A percentile compares a stretch with the other conserved stretches of the same genome.
Conservation (phyloP, 805 yeast genomes). For the Ogataea angusta region DNA sequence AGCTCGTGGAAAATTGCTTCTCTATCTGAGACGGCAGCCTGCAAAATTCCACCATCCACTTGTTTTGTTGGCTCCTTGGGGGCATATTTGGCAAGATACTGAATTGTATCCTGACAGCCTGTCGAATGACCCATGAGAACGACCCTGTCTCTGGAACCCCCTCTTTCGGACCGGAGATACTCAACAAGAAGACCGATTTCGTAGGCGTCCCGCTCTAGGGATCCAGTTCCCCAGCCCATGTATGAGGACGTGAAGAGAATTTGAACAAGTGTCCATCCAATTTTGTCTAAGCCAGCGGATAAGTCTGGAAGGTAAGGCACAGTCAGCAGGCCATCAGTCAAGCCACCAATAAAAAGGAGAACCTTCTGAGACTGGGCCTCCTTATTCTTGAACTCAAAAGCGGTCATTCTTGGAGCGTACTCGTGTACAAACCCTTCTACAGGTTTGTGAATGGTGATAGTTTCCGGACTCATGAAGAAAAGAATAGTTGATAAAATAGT, state of each 20-base stretch:
- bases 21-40: slow-evolving; percentile 72
- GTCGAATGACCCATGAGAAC: slow-evolving; percentile 81
- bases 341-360: slow-evolving; percentile 69
- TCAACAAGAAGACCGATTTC: slow-evolving; percentile 55
- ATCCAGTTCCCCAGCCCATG: slow-evolving; percentile 69
- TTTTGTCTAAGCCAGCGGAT: slow-evolving; percentile 38
- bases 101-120: slow-evolving; percentile 74
- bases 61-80: slow-evolving; percentile 16
- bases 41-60: slow-evolving; percentile 59
- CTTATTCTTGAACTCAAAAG: slow-evolving; percentile 48
- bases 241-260: slow-evolving; percentile 53
- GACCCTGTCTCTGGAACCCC: slow-evolving; percentile 45
- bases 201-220: slow-evolving; percentile 52
- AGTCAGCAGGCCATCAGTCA: slow-evolving; percentile 65
- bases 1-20: slow-evolving; percentile 38
- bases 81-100: slow-evolving; percentile 45
- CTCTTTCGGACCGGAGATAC: slow-evolving; percentile 46
- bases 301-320: slow-evolving; percentile 63
- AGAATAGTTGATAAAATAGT: not conserved
- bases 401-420: slow-evolving; percentile 44
- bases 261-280: slow-evolving; percentile 60
- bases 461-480: not conserved
- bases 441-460: slow-evolving; percentile 14
- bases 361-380: slow-evolving; percentile 40
- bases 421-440: slow-evolving; percentile 44